Conservation (phyloP, 106 monocot genomes). For the Dendrobium catenatum region DNA sequence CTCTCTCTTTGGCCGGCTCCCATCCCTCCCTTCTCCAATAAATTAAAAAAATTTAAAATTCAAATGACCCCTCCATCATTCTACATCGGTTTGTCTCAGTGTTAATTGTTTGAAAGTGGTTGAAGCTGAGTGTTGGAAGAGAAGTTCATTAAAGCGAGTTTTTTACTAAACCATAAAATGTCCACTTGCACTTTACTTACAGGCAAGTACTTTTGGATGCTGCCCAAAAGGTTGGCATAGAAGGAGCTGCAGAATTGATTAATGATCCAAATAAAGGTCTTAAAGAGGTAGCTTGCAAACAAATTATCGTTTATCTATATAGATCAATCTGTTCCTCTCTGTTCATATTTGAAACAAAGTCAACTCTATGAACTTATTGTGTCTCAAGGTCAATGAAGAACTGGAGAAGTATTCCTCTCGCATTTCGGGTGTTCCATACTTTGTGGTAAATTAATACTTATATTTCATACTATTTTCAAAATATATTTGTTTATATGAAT, state of each 20-base stretch:
- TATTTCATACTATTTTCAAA: background rate
- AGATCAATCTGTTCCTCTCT: background rate
- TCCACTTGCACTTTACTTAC: conserved; percentile 9
- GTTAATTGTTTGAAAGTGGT: background rate
- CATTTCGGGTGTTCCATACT: conserved; percentile 77
- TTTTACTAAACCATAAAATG: background rate
- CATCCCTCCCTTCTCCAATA: too few relatives aligned
- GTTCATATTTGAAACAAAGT: background rate
- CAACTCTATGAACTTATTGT: background rate
- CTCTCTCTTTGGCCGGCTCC: too few relatives aligned
- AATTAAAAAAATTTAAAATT: too few relatives aligned
- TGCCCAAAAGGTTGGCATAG: conserved; percentile 68
- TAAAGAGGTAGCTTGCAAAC: conserved; percentile 42
- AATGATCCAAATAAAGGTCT: conserved; percentile 64
- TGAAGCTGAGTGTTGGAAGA: background rate
- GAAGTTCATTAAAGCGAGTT: too few relatives aligned
- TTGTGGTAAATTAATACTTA: conserved; percentile 44
- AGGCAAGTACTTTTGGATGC: conserved; percentile 94
- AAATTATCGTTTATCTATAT: background rate
- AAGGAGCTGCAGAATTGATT: conserved; percentile 69
- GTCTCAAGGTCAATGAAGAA: conserved; percentile 69
- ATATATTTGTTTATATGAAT: background rate
- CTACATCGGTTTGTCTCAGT: background rate
- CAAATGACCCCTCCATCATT: too few relatives aligned
- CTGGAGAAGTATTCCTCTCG: conserved; percentile 59